Evolutionary conservation across 2,329 filamentous ascomycete genomes (phyloP), one percentile per base, ranked within the genome.

Genomic region (Bipolaris victoriae): DNA sequence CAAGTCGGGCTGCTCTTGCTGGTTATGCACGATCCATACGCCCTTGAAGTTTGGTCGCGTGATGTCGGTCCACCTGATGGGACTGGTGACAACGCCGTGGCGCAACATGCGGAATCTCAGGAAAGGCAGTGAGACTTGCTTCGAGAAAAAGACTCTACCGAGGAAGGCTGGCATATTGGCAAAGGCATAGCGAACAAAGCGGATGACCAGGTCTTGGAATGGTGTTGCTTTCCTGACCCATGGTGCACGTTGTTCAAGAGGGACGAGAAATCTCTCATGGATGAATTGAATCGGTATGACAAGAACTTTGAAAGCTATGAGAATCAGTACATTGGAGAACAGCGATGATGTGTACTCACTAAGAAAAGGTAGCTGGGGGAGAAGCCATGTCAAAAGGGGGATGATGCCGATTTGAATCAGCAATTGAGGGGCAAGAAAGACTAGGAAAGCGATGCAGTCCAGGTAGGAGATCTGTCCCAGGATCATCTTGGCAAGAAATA

Each of bases 131-230:
- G 89, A 84, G 9, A 95, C 90, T 31, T 79, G 74, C 77, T 88
- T 91, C 6, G 87, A 89, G 73, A 95, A 91, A 80, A 95, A 94
- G 15, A 93, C 87, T 37, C 88, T 83, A 5, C 88, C 88, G 24
- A 94, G 84, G 33, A 79, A 81, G 7, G 89, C 82, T 2, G 89
- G 88, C 62, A 94, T 86, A 60, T 85, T 84, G 24, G 87, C 84
- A 71, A 94, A 94, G 13, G 89, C 89, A 80, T 90, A 92, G 51
- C 90, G 84, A 35, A 95, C 89, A 69, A 88, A 92, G 57, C 90
- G 84, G 57, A 94, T 83, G 47, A 92, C 89, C 41, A 92, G 74
- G 70, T 93, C 90, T 73, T 94, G 90, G 69, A 93, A 94, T 1
- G 85, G 77, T 3, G 88, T 87, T n/a, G 90, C 86, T 52, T 83